Base-by-base conservation (phyloP, 2,329 filamentous ascomycete genomes). In the Nemania sp. region DNA sequence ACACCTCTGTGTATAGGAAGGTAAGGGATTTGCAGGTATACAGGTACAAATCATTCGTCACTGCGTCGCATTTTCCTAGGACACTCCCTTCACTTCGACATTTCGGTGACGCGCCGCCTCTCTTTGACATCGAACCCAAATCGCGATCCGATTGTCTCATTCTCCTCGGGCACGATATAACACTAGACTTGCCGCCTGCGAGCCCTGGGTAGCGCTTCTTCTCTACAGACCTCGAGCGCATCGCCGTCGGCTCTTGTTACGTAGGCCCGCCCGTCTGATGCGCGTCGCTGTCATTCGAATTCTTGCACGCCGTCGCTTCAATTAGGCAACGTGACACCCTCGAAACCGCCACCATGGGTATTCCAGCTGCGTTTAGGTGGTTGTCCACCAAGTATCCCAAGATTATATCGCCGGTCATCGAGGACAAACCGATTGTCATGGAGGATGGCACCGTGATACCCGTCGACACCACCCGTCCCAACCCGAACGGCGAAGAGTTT, bases 401-500 rank as follows among this genome's bases (percentile, higher is more conserved):
- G 77, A 99, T 97, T 70, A 90, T 97, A 62, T 94, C 90, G 8
- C 83, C 88, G 6, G 94, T 99, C 49, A 81, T 92, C 52, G 94
- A 99, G 77, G 90, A 97, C 59, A 80, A 84, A 63, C 89, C 92
- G 8, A 79, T 88, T 51, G 86, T 86, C 61, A 84, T 97, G 72
- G 80, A 82, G 8, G 90, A 96, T 80, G 93, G 91, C 62, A 82
- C 86, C 37, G 80, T 83, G 63, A 87, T 97, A 53, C 94, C 94
- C 2, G 84, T 97, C 57, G 91, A 99, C 70, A 86, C 84, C 9
- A 91, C 88, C 6, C 79, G 83, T 33, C 86, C 90, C 5, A 99
- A 99, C 68, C 95, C 95, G 2, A 99, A 99, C 74, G 91, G 91
- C 70, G 93, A 97, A 75, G 94, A 99, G 73, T 90, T 96, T 68